Evolutionary conservation across 176 grass and related monocot species (phyloP), one percentile per base, ranked within the genome.

Genomic region (Cenchrus americanus): DNA sequence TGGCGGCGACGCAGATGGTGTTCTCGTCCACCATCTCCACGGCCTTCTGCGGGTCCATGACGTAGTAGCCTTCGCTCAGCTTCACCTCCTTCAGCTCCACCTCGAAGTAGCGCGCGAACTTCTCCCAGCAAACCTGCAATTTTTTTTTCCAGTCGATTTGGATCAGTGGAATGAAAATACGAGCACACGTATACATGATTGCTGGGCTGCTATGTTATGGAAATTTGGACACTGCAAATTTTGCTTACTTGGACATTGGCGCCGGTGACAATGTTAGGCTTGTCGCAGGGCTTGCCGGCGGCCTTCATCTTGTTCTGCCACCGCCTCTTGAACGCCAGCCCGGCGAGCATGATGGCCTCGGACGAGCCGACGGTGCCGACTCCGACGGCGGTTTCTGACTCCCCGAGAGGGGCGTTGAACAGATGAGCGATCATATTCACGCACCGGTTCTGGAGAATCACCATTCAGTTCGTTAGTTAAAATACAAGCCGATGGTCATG

Each of bases 21-120:
- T 97, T 94, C 83, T 94, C 94, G 79, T 97, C 94, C 10, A 97
- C 94, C 86, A 97, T 22, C 19, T 97, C 83, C 4, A 97, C 94
- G 9, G 94, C 90, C 86, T 94, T 97, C 14, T 40, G n/a, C 0
- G 94, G 94, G 86, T 92, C 92, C 92, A 94, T 92, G 19, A 94
- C 92, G 22, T 90, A 97, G 85, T 94, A 97, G 14, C 80, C 94
- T 0, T 94, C 94, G 0, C 75, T 76, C 85, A 97, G 79, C 86
- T 97, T 94, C 83, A 94, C 94, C 63, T 97, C 94, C 80, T 94
- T 97, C 3, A 97, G 92, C 83, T 94, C 94, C 23, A 97, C 94
- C 85, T 97, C 94, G 76, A 97, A 97, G 90, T 94, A 97, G 11
- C 94, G 81, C 0, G 92, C 94, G 10, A 97, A 97, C 72, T 97